phyloP scores from a whole-genome alignment of 2,329 filamentous ascomycete genomes.

The Geosmithia morbida region DNA sequence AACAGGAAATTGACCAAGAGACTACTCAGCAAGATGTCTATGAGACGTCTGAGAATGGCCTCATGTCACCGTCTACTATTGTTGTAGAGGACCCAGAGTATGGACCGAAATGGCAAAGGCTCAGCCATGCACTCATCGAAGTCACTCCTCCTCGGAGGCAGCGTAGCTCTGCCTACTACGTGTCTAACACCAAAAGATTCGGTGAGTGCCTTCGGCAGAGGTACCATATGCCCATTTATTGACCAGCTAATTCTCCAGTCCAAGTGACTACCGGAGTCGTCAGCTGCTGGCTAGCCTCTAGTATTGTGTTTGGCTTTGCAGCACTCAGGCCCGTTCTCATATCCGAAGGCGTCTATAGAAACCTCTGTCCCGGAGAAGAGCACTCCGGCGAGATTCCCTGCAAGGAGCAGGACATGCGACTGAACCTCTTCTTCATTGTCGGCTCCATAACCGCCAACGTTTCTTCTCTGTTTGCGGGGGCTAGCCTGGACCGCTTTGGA shows the following conservation, averaged over 20 bases:
- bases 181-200: slow-evolving; percentile 11
- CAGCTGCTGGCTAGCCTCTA: slow-evolving; percentile 64
- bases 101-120: slow-evolving; percentile 10
- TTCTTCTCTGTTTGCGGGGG: slow-evolving; percentile 67
- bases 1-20: too few relatives aligned
- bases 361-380: slow-evolving; percentile 34
- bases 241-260: slow-evolving; percentile 22
- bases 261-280: slow-evolving; percentile 56
- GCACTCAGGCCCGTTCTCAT: slow-evolving; percentile 73
- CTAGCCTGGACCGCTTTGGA: slow-evolving; percentile 68
- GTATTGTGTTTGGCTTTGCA: slow-evolving; percentile 70
- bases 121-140: slow-evolving; percentile 13
- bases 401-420: slow-evolving; percentile 33
- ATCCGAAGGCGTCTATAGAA: slow-evolving; percentile 52
- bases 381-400: slow-evolving; percentile 15
- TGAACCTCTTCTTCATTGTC: slow-evolving; percentile 84
- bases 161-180: slow-evolving; percentile 14
- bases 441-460: slow-evolving; percentile 81
- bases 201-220: slow-evolving; percentile 5
- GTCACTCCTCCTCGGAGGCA: slow-evolving; percentile 10
- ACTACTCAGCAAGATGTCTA: too few relatives aligned
- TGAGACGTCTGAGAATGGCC: too few relatives aligned
- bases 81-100: too few relatives aligned
- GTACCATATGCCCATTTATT: background rate
- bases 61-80: too few relatives aligned